A percentile compares a stretch with the other conserved stretches of the same genome.
Evolutionary conservation across 73 alveolate genomes (phyloP).

Genomic region (Stentor roeselii): DNA sequence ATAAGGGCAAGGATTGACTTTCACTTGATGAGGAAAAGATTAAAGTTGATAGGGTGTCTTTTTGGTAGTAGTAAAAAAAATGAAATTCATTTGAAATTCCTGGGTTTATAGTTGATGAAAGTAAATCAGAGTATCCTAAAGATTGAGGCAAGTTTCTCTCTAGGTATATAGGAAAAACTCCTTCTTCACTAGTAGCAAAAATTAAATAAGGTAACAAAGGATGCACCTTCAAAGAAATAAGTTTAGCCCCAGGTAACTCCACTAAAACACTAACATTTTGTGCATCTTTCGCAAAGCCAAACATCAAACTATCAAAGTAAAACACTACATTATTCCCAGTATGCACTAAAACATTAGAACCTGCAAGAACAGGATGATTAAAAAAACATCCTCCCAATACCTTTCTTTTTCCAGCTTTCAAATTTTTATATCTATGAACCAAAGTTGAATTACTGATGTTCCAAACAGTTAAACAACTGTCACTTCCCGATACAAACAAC

Average conservation of each 20-base stretch:
- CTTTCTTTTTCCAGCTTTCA: constrained; percentile 7
- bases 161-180: constrained; percentile 1
- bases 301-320: not conserved
- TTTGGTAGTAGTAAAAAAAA: not conserved
- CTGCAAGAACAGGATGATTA: not conserved
- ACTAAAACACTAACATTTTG: not conserved
- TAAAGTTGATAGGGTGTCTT: not conserved
- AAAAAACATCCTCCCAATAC: not conserved
- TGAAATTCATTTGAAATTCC: not conserved
- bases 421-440: constrained; percentile 1
- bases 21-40: not conserved
- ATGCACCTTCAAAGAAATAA: not conserved
- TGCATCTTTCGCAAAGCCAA: not conserved
- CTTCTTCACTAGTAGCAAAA: not conserved
- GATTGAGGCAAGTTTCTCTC: not conserved
- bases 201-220: constrained; percentile 4
- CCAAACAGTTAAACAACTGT: not conserved
- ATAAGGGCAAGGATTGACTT: not conserved
- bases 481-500: not conserved
- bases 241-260: not conserved
- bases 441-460: not conserved
- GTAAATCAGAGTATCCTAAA: not conserved
- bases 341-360: not conserved
- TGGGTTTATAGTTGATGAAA: not conserved
- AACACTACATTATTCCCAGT: not conserved